These are phyloP conservation scores for Quercus lobata DNA, from an alignment of 331 rosid genomes.

Conservation along the genomic window DNA sequence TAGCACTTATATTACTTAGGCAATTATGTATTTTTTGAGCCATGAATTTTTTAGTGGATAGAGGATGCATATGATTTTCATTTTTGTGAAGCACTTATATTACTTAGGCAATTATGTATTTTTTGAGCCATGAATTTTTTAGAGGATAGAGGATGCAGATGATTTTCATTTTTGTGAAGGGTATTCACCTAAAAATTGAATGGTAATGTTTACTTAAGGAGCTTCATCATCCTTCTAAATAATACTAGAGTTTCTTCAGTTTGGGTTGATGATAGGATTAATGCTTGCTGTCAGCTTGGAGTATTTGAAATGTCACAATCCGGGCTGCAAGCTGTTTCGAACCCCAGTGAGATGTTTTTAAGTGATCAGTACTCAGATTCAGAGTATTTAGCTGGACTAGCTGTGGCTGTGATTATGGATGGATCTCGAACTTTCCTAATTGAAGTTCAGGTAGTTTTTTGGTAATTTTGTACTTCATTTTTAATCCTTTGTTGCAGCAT, in stretches of 20 bases:
- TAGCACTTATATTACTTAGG: too few relatives aligned
- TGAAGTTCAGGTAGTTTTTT: slow-evolving; percentile 78
- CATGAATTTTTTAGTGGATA: too few relatives aligned
- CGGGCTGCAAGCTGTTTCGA: slow-evolving; percentile 66
- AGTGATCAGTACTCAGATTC: slow-evolving; percentile 67
- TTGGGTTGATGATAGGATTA: slow-evolving; percentile 2
- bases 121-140: neutral
- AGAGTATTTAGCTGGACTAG: slow-evolving; percentile 67
- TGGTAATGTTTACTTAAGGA: neutral
- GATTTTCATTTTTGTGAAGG: neutral
- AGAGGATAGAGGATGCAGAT: neutral
- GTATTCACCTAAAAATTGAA: neutral
- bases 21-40: too few relatives aligned
- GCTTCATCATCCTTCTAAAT: neutral
- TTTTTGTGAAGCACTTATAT: neutral
- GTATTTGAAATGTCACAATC: slow-evolving; percentile 85
- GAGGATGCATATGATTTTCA: too few relatives aligned
- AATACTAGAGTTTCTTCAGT: slow-evolving; percentile 14
- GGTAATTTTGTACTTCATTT: neutral
- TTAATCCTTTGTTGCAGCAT: neutral
- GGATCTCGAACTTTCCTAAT: slow-evolving; percentile 84
- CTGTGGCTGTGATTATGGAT: slow-evolving; percentile 90
- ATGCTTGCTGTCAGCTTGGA: slow-evolving; percentile 66
- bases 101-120: neutral
- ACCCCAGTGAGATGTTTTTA: slow-evolving; percentile 78